Percentiles rank a stretch among this genome's conserved stretches.
Evolutionary conservation across 140 eudicot genomes (phyloP).

Genomic region (Flaveria floridana): DNA sequence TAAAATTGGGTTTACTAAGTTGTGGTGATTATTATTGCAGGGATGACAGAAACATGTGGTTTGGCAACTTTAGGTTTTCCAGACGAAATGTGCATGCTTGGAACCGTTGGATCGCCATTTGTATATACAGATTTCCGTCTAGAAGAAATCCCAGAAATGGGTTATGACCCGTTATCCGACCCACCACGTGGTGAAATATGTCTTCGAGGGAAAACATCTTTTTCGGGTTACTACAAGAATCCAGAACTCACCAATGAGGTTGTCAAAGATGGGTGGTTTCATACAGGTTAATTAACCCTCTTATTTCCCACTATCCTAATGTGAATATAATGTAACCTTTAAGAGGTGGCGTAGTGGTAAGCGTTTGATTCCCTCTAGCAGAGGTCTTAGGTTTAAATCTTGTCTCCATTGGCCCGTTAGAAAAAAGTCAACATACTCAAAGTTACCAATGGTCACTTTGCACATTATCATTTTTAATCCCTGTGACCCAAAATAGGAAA

Average conservation of each 20-base stretch:
- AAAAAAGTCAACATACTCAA: not conserved
- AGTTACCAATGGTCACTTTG: not conserved
- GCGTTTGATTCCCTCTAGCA: too few relatives aligned
- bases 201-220: constrained; percentile 55
- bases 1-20: not conserved
- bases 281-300: constrained; percentile 46
- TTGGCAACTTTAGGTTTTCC: constrained; percentile 76
- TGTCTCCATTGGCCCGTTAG: too few relatives aligned
- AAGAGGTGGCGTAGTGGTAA: too few relatives aligned
- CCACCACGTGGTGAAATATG: constrained; percentile 95
- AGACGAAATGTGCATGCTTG: constrained; percentile 81
- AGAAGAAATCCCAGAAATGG: constrained; percentile 90
- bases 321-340: not conserved
- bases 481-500: not conserved
- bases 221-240: constrained; percentile 81
- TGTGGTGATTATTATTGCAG: constrained; percentile 38
- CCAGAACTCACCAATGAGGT: constrained; percentile 73
- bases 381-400: too few relatives aligned
- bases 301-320: not conserved
- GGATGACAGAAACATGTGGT: constrained; percentile 96
- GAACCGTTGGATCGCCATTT: constrained; percentile 75
- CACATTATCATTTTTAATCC: not conserved
- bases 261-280: constrained; percentile 80
- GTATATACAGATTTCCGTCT: constrained; percentile 77
- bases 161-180: constrained; percentile 74